These are phyloP conservation scores for Tricholoma sp. DNA, from an alignment of 768 basidiomycete species.

Conservation along the genomic window DNA sequence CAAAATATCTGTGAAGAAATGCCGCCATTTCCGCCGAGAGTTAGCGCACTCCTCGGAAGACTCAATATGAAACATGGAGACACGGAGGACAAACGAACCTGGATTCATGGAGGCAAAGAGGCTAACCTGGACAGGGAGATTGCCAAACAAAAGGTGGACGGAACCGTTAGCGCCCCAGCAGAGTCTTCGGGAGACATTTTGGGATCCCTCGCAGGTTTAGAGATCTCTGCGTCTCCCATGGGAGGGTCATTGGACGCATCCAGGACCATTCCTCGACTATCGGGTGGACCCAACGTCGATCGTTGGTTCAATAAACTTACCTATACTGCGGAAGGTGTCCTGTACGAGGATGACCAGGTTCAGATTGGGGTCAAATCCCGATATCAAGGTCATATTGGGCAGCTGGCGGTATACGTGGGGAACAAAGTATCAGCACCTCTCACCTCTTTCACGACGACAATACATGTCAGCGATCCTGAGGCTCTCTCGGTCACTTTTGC, in stretches of 20 bases:
- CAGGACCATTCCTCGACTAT: conserved; percentile 49
- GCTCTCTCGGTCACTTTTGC: conserved; percentile 82
- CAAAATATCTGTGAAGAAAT: conserved; percentile 98
- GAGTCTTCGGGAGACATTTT: conserved; percentile 53
- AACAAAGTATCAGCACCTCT: conserved; percentile 92
- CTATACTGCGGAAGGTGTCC: conserved; percentile 77
- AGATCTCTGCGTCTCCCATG: conserved; percentile 39
- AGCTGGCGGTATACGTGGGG: conserved; percentile 91
- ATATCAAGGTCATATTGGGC: conserved; percentile 92
- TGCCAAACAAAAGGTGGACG: conserved; percentile 46
- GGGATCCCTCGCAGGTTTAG: conserved; percentile 78
- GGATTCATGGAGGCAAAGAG: conserved; percentile 94
- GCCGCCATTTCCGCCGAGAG: conserved; percentile 96
- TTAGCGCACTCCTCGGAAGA: conserved; percentile 82
- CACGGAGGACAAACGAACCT: conserved; percentile 92
- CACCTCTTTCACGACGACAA: conserved; percentile 82
- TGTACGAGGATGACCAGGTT: conserved; percentile 94
- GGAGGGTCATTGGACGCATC: conserved; percentile 2
- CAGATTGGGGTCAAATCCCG: conserved; percentile 96
- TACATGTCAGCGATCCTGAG: conserved; percentile 68
- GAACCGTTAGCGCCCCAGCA: conserved; percentile 19
- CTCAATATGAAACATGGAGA: conserved; percentile 88
- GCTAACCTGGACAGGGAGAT: conserved; percentile 76
- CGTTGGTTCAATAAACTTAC: conserved; percentile 87
- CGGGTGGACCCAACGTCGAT: conserved; percentile 68